Base-by-base conservation (phyloP, 2,329 filamentous ascomycete genomes). In the Pseudonectria foliicola region DNA sequence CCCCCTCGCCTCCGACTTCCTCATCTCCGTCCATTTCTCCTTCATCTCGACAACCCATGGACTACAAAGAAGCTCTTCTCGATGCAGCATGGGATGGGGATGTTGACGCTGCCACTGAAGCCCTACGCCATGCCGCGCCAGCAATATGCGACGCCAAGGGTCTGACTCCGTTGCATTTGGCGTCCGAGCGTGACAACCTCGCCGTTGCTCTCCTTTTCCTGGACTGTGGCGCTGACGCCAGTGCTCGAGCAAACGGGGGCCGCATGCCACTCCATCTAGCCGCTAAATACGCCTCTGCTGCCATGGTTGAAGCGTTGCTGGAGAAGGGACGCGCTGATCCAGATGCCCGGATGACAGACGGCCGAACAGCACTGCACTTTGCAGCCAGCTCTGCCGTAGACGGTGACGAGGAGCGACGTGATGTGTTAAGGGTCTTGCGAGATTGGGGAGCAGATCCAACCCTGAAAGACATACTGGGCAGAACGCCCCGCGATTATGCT, bases 11-110 rank as follows among this genome's bases (percentile, higher is more conserved):
- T 21, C 18, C 18, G 18, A 5, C 8, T 21, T 21, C 18, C 8
- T 14, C 26, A 16, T 6, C 16, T 27, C 18, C 18, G 28, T 11
- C 10, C 30, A n/a, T 16, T 34, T 25, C 23, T 24, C 18, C 23
- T 21, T 13, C 13, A 29, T 3, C 35, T 37, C 4, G 36, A 27
- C 7, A 16, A 13, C 23, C 31, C 18, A 8, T 21, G 4, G 40
- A 46, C 12, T 40, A 46, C 0, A 38, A 49, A 31, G 55, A 58
- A 0, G 16, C 40, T 0, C 42, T 59, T 3, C 46, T 59, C 1
- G 55, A 58, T 25, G 56, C 53, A 0, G 53, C 58, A 38, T 63
- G 55, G 56, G 53, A 53, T 21, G 56, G 56, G 2, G 45, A 59
- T 13, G 39, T 58, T 7, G 40, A 51, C 21, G 44, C 40, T 12